Evolutionary conservation across 257 asterid genomes (phyloP).

Genomic region (Nicotiana knightiana): DNA sequence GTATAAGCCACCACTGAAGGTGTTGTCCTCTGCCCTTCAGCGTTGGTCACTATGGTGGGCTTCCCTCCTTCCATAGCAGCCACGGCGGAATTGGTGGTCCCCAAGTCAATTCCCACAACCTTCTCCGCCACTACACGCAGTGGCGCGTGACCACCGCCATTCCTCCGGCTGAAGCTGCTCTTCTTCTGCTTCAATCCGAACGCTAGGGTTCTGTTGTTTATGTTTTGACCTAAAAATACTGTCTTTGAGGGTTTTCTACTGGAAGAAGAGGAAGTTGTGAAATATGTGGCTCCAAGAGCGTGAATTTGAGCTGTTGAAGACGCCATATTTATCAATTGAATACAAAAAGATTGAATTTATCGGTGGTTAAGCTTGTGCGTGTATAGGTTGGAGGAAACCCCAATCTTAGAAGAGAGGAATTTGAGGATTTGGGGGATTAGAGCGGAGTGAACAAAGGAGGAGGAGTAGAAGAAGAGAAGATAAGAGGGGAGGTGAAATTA

Average conservation of each 20-base stretch:
- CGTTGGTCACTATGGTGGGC: constrained; percentile 82
- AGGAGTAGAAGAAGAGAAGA: constrained; percentile 10
- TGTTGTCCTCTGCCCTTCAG: constrained; percentile 86
- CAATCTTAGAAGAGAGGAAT: constrained; percentile 9
- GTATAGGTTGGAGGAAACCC: neutral
- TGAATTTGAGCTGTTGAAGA: constrained; percentile 50
- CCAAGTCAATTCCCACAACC: constrained; percentile 84
- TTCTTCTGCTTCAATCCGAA: constrained; percentile 39
- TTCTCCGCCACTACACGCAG: constrained; percentile 80
- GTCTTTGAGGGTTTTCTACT: constrained; percentile 25
- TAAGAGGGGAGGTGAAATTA: constrained; percentile 8
- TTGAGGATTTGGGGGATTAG: constrained; percentile 8
- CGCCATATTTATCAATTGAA: neutral
- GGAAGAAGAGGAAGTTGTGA: constrained; percentile 29
- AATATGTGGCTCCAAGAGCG: constrained; percentile 42
- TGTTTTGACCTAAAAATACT: constrained; percentile 43
- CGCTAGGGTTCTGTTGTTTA: constrained; percentile 23
- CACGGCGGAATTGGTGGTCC: constrained; percentile 86
- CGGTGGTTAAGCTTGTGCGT: neutral
- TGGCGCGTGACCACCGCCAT: constrained; percentile 20
- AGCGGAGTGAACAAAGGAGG: constrained; percentile 19
- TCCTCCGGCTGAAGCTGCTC: constrained; percentile 19
- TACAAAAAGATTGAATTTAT: neutral
- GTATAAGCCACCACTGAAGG: constrained; percentile 93
- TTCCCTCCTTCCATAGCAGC: constrained; percentile 97